Evolutionary conservation across 768 basidiomycete genomes (phyloP).

Genomic region (Rhizopogon vulgaris): DNA sequence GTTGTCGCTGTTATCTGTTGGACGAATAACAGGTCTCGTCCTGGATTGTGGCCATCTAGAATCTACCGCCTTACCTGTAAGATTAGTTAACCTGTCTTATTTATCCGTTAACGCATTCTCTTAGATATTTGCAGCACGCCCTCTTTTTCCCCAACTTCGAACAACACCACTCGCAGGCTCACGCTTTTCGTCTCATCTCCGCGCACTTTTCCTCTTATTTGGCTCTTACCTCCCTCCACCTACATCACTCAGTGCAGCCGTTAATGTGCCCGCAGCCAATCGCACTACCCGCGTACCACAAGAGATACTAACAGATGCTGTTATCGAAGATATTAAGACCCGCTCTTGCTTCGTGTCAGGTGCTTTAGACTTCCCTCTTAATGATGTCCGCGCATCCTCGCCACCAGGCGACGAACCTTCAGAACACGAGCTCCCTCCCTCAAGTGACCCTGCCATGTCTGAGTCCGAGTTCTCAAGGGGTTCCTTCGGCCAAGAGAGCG

Average conservation of each 20-base stretch:
- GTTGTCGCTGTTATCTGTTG: constrained; percentile 77
- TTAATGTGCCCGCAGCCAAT: constrained; percentile 56
- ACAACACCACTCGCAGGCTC: constrained; percentile 88
- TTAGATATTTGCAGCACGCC: constrained; percentile 87
- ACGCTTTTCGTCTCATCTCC: constrained; percentile 72
- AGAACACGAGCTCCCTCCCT: constrained; percentile 35
- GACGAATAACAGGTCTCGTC: constrained; percentile 89
- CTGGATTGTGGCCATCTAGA: constrained; percentile 92
- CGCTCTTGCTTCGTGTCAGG: constrained; percentile 85
- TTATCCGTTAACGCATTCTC: constrained; percentile 2
- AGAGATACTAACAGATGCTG: constrained; percentile 69
- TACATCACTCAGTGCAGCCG: constrained; percentile 56
- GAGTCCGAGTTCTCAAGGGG: constrained; percentile 62
- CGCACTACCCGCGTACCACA: constrained; percentile 66
- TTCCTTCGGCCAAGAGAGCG: constrained; percentile 45
- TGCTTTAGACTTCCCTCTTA: constrained; percentile 35
- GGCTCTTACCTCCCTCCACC: constrained; percentile 84
- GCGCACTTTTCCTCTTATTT: constrained; percentile 75
- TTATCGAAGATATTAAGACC: constrained; percentile 89
- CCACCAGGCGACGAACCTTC: constrained; percentile 27
- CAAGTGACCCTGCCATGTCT: constrained; percentile 55
- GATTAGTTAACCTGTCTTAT: constrained; percentile 19
- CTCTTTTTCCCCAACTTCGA: constrained; percentile 74
- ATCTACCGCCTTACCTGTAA: constrained; percentile 79
- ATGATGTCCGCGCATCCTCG: constrained; percentile 28